Conservation (phyloP, 1,139 yeast genomes). For the Yamadazyma atlantica region DNA sequence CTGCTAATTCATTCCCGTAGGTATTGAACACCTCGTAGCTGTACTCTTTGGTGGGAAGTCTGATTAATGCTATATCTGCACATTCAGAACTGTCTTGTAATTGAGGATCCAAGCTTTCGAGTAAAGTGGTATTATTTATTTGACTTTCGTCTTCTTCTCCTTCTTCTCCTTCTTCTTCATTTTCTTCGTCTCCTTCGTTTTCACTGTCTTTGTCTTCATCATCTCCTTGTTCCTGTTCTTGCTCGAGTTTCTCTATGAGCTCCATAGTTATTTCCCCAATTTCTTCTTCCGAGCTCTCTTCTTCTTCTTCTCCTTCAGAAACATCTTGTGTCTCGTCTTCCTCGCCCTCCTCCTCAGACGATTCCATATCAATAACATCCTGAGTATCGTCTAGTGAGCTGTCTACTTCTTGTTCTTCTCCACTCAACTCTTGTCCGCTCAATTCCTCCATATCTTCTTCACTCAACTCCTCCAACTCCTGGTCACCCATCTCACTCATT, state of each 20-base stretch:
- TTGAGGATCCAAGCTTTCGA: conserved; percentile 14
- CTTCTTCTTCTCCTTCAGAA: conserved; percentile 14
- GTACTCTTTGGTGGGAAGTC: conserved; percentile 39
- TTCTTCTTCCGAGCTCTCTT: conserved; percentile 10
- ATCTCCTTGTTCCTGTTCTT: conserved; percentile 12
- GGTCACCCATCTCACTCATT: conserved; percentile 12
- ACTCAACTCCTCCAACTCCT: conserved; percentile 9
- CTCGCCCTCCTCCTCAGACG: conserved; percentile 19
- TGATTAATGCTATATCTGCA: conserved; percentile 55
- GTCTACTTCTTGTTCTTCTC: conserved; percentile 23
- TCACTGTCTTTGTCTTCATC: conserved; percentile 8
- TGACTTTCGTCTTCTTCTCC: conserved; percentile 25
- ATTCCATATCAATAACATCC: conserved; percentile 19
- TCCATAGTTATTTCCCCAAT: conserved; percentile 35
- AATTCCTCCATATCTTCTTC: conserved; percentile 14
- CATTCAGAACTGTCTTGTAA: conserved; percentile 41
- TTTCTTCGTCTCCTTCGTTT: conserved; percentile 27
- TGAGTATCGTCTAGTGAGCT: conserved; percentile 19
- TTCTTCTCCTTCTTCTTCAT: conserved; percentile 19
- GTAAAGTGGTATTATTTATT: conserved; percentile 24
- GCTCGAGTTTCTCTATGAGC: conserved; percentile 32
- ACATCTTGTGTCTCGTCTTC: too few relatives aligned
- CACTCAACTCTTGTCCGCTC: too few relatives aligned
- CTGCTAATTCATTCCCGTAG: conserved; percentile 68
- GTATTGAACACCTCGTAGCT: conserved; percentile 67